A percentile compares a stretch with the other conserved stretches of the same genome.
These are phyloP conservation scores for Pseudogymnoascus sp. DNA, from an alignment of 2,329 filamentous ascomycete species.

Conservation along the genomic window DNA sequence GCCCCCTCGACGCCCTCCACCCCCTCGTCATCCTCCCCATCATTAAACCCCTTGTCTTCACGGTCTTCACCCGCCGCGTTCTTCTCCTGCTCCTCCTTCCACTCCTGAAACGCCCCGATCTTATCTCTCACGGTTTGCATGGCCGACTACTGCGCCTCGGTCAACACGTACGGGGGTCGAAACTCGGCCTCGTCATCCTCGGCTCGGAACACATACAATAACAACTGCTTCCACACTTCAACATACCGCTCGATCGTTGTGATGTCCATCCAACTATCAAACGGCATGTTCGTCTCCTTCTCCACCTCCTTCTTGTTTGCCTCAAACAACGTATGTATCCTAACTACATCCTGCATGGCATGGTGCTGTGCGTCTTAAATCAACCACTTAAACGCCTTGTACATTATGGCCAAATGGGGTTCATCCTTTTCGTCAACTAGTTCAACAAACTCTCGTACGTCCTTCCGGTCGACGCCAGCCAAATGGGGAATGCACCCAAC, in stretches of 20 bases:
- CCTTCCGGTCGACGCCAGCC: background rate
- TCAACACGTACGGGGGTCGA: too few species aligned
- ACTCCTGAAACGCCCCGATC: too few species aligned
- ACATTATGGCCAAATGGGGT: constrained; percentile 2
- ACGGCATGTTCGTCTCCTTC: background rate
- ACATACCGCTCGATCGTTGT: constrained; percentile 1
- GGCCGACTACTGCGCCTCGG: too few species aligned
- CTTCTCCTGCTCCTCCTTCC: too few species aligned
- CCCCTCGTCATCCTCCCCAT: too few species aligned
- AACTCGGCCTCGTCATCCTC: too few species aligned
- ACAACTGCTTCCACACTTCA: constrained; percentile 11
- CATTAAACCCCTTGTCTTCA: too few species aligned
- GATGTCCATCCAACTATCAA: constrained; percentile 9
- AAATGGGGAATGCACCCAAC: too few species aligned
- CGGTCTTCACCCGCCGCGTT: too few species aligned
- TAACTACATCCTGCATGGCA: constrained; percentile 6
- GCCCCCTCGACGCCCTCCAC: too few species aligned
- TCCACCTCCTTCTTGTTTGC: constrained; percentile 9
- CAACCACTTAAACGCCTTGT: constrained; percentile 8
- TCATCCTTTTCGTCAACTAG: constrained; percentile 8
- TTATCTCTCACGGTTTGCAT: too few species aligned
- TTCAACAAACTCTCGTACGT: constrained; percentile 9
- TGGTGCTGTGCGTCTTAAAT: constrained; percentile 12
- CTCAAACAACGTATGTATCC: constrained; percentile 9
- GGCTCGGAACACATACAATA: background rate